Evolutionary conservation across 352 stramenopile genomes (phyloP).

Genomic region (Pythium guiyangense): DNA sequence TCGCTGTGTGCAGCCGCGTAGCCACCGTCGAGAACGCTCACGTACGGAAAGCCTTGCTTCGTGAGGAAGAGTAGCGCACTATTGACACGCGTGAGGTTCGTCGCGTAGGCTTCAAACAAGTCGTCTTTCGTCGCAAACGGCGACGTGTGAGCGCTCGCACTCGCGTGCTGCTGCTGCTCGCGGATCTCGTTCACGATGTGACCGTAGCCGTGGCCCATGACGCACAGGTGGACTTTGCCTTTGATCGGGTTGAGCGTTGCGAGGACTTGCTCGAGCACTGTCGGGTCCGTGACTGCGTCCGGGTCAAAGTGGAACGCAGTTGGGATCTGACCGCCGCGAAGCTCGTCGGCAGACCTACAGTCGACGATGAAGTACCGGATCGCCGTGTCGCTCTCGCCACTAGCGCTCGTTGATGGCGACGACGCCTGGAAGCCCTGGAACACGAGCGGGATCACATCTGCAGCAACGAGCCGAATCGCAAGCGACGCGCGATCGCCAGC

Average conservation of each 20-base stretch:
- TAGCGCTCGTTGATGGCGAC: background rate
- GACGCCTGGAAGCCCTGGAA: conserved; percentile 65
- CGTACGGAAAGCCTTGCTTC: conserved; percentile 65
- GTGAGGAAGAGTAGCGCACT: conserved; percentile 65
- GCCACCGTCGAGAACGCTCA: conserved; percentile 72
- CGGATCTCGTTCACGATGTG: conserved; percentile 59
- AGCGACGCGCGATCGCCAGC: conserved; percentile 41
- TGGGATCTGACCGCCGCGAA: conserved; percentile 46
- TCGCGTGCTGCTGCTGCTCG: conserved; percentile 16
- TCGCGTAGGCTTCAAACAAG: conserved; percentile 62
- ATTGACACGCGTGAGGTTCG: conserved; percentile 64
- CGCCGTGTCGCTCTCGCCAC: conserved; percentile 11
- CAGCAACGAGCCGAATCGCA: conserved; percentile 47
- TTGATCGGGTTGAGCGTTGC: conserved; percentile 63
- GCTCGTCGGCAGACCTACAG: conserved; percentile 48
- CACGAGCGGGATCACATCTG: conserved; percentile 61
- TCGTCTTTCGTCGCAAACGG: conserved; percentile 49
- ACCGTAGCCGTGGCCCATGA: conserved; percentile 77
- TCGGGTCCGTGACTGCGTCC: conserved; percentile 44
- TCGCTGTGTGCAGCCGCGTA: conserved; percentile 56
- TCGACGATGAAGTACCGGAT: conserved; percentile 81
- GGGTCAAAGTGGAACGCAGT: conserved; percentile 80
- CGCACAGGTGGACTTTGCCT: conserved; percentile 60
- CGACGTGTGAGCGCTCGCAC: conserved; percentile 19
- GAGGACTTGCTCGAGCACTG: conserved; percentile 55